Evolutionary conservation across 164 flowering plant genomes (phyloP).

Genomic region (Berberis thunbergii): DNA sequence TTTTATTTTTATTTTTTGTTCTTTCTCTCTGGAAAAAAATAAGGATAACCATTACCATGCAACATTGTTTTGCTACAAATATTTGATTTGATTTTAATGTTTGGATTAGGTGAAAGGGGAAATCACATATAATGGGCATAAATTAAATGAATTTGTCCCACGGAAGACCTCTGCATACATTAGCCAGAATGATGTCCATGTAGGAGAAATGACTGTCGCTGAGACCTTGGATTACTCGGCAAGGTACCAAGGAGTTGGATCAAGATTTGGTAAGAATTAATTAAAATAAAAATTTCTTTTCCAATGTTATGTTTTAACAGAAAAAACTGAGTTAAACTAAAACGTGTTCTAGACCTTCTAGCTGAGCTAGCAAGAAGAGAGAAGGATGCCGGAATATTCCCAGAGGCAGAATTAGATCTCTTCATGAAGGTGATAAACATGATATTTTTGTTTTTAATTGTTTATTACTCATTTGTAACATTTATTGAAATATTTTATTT

Average conservation of each 20-base stretch:
- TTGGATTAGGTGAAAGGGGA: constrained; percentile 55
- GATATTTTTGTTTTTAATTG: background rate
- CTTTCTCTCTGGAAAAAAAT: background rate
- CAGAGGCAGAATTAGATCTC: constrained; percentile 87
- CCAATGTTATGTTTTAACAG: background rate
- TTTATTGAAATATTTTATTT: background rate
- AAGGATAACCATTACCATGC: background rate
- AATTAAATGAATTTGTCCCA: constrained; percentile 69
- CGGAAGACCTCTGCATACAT: constrained; percentile 89
- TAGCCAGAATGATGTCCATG: constrained; percentile 90
- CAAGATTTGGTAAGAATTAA: constrained; percentile 57
- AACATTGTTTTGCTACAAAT: background rate
- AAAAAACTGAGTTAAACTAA: background rate
- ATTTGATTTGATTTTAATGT: background rate
- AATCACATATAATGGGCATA: constrained; percentile 72
- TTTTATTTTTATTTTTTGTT: background rate
- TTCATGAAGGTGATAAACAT: constrained; percentile 32
- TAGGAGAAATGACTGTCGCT: constrained; percentile 88
- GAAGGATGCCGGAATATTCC: constrained; percentile 71
- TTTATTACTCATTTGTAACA: background rate
- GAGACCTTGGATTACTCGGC: constrained; percentile 97
- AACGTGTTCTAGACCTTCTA: constrained; percentile 46
- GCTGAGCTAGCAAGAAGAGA: constrained; percentile 83
- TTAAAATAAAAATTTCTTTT: too few relatives aligned
- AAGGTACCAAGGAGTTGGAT: constrained; percentile 88